Percentiles rank a stretch among this genome's conserved stretches.
phyloP scores from a whole-genome alignment of 768 basidiomycete genomes.

The Serpula lacrymans region DNA sequence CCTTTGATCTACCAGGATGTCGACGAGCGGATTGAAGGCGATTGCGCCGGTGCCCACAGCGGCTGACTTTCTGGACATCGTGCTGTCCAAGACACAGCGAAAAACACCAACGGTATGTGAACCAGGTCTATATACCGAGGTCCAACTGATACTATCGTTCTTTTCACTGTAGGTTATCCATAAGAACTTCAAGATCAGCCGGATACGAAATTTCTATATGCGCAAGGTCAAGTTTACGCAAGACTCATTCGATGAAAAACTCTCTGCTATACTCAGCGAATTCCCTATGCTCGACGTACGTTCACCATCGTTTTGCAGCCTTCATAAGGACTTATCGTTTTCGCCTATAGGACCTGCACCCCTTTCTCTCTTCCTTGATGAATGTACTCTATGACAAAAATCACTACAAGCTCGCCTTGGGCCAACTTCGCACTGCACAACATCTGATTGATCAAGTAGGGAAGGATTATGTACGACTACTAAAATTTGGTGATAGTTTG shows the following conservation, averaged over 20 bases:
- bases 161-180: slow-evolving; percentile 74
- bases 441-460: slow-evolving; percentile 97
- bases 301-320: slow-evolving; percentile 12
- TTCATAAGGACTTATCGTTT: slow-evolving; percentile 4
- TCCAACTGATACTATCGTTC: slow-evolving; percentile 2
- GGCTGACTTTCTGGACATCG: slow-evolving; percentile 91
- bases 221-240: slow-evolving; percentile 99
- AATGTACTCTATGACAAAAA: slow-evolving; percentile 99
- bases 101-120: slow-evolving; percentile 86
- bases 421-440: slow-evolving; percentile 91
- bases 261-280: slow-evolving; percentile 88
- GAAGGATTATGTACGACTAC: slow-evolving; percentile 93
- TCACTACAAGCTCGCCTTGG: slow-evolving; percentile 97
- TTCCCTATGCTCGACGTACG: slow-evolving; percentile 97
- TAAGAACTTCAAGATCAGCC: slow-evolving; percentile 99
- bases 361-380: slow-evolving; percentile 92
- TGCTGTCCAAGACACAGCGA: slow-evolving; percentile 89
- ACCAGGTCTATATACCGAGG: background rate
- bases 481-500: slow-evolving; percentile 97
- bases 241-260: slow-evolving; percentile 94
- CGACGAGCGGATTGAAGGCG: slow-evolving; percentile 89
- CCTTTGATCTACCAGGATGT: slow-evolving; percentile 38
- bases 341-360: slow-evolving; percentile 74
- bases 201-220: slow-evolving; percentile 98
- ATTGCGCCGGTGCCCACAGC: slow-evolving; percentile 99